Conservation (phyloP, 371 early-diverging fungal genomes). For the Mucor irregularis region DNA sequence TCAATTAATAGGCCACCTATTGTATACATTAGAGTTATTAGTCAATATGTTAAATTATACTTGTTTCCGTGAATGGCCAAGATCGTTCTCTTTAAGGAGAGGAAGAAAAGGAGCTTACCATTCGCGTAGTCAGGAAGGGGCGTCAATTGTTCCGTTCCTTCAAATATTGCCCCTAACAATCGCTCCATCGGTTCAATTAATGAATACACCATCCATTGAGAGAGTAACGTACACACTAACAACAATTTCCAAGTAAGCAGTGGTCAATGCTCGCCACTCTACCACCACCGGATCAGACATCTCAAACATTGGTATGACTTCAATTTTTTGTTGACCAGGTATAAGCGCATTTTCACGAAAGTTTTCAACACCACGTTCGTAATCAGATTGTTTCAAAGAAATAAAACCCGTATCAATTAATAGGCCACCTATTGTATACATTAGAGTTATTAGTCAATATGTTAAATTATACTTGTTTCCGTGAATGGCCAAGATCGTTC, state of each 20-base stretch:
- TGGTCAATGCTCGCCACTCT: constrained; percentile 92
- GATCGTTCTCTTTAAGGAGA: no score
- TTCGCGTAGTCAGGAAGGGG: constrained; percentile 93
- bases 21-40: neutral
- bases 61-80: no score
- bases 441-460: no score
- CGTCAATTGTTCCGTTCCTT: constrained; percentile 73
- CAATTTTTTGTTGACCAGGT: constrained; percentile 46
- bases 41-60: no score
- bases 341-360: constrained; percentile 37
- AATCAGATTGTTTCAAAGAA: constrained; percentile 33
- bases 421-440: constrained; percentile 31
- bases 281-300: constrained; percentile 81
- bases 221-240: no score
- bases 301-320: constrained; percentile 69
- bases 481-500: no score
- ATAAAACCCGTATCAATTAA: constrained; percentile 49
- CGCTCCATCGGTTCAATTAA: constrained; percentile 82
- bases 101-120: constrained; percentile 57
- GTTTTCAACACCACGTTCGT: constrained; percentile 44
- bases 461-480: no score
- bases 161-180: constrained; percentile 63
- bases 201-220: constrained; percentile 94
- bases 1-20: constrained; percentile 48
- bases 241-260: constrained; percentile 76